Conservation (phyloP, 139 green algal genomes). For the Zygnema cylindricum region DNA sequence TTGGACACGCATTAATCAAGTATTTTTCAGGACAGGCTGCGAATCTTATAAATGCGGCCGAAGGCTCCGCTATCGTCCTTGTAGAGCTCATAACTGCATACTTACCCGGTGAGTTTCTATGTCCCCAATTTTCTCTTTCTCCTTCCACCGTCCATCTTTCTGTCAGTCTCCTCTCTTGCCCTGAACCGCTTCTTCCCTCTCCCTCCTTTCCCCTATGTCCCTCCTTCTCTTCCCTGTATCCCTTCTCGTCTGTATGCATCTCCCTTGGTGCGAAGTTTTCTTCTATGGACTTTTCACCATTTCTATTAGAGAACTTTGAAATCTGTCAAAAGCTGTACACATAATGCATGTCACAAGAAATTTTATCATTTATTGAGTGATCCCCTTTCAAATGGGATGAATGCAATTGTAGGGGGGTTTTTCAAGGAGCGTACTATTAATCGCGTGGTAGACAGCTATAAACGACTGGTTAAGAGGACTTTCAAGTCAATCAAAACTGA, state of each 20-base stretch:
- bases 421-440: no score
- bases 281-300: no score
- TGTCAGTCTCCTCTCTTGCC: neutral
- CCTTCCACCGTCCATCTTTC: neutral
- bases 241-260: neutral
- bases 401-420: no score
- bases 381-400: no score
- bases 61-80: constrained; percentile 72
- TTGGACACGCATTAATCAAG: constrained; percentile 64
- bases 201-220: neutral
- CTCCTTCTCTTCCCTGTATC: neutral
- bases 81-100: constrained; percentile 72
- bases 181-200: neutral
- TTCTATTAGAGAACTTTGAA: no score
- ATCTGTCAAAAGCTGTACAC: no score
- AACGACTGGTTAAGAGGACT: no score
- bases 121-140: neutral
- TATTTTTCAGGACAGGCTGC: constrained; percentile 73
- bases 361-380: no score
- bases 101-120: constrained; percentile 44
- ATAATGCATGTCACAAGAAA: no score
- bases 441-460: no score
- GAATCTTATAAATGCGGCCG: constrained; percentile 75
- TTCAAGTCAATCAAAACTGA: no score
- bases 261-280: no score